Evolutionary conservation across 305 asterid genomes (phyloP).

Genomic region (Andrographis paniculata): DNA sequence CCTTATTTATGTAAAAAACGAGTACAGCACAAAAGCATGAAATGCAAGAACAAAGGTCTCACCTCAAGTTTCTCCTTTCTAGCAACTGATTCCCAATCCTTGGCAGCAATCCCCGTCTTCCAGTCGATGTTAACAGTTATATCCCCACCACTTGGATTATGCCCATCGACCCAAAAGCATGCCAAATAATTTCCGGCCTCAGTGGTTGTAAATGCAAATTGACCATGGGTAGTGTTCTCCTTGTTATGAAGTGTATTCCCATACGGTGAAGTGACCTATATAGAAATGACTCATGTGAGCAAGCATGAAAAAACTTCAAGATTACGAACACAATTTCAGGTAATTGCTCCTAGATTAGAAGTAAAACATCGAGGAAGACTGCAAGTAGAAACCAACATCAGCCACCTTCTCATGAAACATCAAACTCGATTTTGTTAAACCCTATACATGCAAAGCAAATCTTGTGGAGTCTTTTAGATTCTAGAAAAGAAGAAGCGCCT

Average conservation of each 20-base stretch:
- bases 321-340: background rate
- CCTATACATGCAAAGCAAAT: background rate
- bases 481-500: too few relatives aligned
- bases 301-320: background rate
- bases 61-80: conserved; percentile 94
- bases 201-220: conserved; percentile 83
- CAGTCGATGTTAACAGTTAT: conserved; percentile 74
- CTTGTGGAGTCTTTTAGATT: too few relatives aligned
- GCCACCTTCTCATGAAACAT: conserved; percentile 1
- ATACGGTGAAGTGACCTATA: conserved; percentile 81
- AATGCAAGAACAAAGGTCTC: conserved; percentile 16
- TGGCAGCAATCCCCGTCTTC: conserved; percentile 96
- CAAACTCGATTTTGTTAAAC: background rate
- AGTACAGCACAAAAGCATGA: conserved; percentile 8
- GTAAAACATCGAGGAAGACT: background rate
- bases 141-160: conserved; percentile 40
- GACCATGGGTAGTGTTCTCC: conserved; percentile 76
- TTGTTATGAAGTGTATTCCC: conserved; percentile 63
- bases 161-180: conserved; percentile 73
- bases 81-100: conserved; percentile 98
- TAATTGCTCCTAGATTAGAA: too few relatives aligned
- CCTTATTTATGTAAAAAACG: background rate
- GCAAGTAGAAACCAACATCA: conserved; percentile 5
- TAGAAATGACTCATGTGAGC: background rate
- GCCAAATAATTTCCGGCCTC: conserved; percentile 88